Evolutionary conservation across 495 filamentous ascomycete genomes (phyloP).

Genomic region (Bacidia gigantensis): DNA sequence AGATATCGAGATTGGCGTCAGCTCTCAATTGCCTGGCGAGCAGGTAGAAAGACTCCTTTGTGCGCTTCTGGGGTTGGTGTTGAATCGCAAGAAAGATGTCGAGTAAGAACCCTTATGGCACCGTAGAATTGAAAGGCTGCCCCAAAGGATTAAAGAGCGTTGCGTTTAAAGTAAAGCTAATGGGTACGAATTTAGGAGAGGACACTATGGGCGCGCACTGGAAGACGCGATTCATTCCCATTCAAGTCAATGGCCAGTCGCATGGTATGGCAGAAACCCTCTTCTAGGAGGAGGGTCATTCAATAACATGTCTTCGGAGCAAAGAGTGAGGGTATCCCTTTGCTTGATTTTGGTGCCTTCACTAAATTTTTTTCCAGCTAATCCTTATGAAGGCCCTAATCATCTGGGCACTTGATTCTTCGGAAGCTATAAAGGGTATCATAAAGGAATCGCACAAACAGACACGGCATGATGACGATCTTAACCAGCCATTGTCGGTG

Average conservation of each 20-base stretch:
- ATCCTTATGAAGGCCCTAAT: slow-evolving; percentile 68
- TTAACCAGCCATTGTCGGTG: slow-evolving; percentile 84
- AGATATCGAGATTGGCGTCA: slow-evolving; percentile 79
- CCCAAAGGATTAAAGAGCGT: neutral
- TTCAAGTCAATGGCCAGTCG: slow-evolving; percentile 73
- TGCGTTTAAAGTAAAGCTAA: slow-evolving; percentile 8
- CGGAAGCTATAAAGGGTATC: slow-evolving; percentile 64
- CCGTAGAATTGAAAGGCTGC: neutral
- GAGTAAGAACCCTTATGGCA: slow-evolving; percentile 55
- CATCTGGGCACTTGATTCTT: slow-evolving; percentile 81
- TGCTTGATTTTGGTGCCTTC: neutral
- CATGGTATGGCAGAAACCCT: slow-evolving; percentile 79
- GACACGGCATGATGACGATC: slow-evolving; percentile 74
- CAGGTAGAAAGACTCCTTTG: slow-evolving; percentile 80
- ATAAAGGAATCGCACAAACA: slow-evolving; percentile 87
- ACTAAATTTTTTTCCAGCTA: slow-evolving; percentile 36
- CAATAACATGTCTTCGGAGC: slow-evolving; percentile 57
- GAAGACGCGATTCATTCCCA: slow-evolving; percentile 86
- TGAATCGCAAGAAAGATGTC: slow-evolving; percentile 95
- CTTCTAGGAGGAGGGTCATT: slow-evolving; percentile 67
- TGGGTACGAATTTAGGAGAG: slow-evolving; percentile 37
- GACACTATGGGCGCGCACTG: slow-evolving; percentile 80
- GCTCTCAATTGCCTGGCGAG: slow-evolving; percentile 63
- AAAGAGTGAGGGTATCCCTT: slow-evolving; percentile 50
- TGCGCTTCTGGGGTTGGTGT: slow-evolving; percentile 69